Conservation (phyloP, 768 basidiomycete genomes). For the Gautieria morchelliformis region DNA sequence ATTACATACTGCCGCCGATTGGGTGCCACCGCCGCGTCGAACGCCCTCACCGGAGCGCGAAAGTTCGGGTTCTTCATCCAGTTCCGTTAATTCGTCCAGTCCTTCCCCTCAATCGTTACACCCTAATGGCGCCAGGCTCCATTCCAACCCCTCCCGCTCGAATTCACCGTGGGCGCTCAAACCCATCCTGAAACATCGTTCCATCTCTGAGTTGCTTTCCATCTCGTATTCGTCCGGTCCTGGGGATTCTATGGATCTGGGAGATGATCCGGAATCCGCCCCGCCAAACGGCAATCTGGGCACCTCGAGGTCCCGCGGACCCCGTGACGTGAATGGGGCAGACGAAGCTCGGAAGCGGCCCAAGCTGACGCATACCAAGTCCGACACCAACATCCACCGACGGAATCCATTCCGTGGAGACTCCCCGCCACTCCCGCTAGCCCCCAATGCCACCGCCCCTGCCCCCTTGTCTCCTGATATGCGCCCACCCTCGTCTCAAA, state of each 20-base stretch:
- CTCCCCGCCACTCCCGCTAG: slow-evolving; percentile 58
- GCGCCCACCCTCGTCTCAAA: neutral
- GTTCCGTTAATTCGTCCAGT: neutral
- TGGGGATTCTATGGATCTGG: slow-evolving; percentile 30
- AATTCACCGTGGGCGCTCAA: slow-evolving; percentile 36
- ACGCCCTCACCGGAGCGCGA: slow-evolving; percentile 22
- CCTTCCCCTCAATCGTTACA: neutral
- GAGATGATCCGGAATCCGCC: slow-evolving; percentile 14
- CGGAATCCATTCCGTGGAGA: slow-evolving; percentile 49
- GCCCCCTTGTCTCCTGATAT: slow-evolving; percentile 4
- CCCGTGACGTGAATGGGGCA: neutral
- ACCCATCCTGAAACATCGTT: slow-evolving; percentile 94
- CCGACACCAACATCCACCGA: slow-evolving; percentile 71
- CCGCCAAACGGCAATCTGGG: slow-evolving; percentile 37
- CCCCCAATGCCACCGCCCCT: slow-evolving; percentile 18
- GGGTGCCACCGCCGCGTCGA: slow-evolving; percentile 58
- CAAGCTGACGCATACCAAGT: slow-evolving; percentile 69
- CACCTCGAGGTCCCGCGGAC: slow-evolving; percentile 29
- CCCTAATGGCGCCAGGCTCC: slow-evolving; percentile 16
- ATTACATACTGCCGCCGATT: slow-evolving; percentile 87
- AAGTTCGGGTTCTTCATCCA: slow-evolving; percentile 17
- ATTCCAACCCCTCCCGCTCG: slow-evolving; percentile 23
- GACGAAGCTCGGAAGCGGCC: slow-evolving; percentile 35
- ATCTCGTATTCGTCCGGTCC: slow-evolving; percentile 58
- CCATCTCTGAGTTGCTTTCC: slow-evolving; percentile 81